Conservation (phyloP, 2,329 filamentous ascomycete species). For the Talaromyces sp. region DNA sequence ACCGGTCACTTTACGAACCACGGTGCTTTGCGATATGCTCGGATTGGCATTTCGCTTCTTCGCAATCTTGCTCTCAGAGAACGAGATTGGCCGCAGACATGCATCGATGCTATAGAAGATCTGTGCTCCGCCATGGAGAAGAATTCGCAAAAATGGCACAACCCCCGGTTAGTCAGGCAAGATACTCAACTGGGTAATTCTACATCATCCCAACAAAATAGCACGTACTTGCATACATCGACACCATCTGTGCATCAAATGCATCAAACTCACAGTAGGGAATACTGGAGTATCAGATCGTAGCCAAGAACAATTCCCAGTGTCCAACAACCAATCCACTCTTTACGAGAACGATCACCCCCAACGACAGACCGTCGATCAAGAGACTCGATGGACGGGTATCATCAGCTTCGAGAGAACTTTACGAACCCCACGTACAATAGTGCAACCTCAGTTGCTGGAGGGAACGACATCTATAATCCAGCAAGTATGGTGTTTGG, state of each 20-base stretch:
- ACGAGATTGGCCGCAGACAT: background rate
- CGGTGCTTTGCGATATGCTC: background rate
- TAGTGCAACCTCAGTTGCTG: conserved; percentile 9
- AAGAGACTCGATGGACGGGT: background rate
- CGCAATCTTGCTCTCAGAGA: background rate
- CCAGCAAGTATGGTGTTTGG: conserved; percentile 27
- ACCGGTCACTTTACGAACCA: background rate
- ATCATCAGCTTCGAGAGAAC: background rate
- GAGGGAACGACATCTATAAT: conserved; percentile 17
- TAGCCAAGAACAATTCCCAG: background rate
- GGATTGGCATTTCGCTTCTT: background rate
- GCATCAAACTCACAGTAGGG: background rate
- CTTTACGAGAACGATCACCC: background rate
- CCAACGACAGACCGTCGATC: background rate
- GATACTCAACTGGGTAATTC: background rate
- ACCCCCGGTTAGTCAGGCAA: background rate
- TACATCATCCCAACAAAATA: background rate
- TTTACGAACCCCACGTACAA: background rate
- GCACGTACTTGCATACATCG: background rate
- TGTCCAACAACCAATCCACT: background rate
- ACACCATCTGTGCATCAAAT: background rate
- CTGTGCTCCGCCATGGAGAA: background rate
- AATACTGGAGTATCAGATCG: background rate
- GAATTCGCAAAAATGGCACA: background rate
- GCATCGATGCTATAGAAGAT: background rate